These are phyloP conservation scores for Backusella circina DNA, from an alignment of 192 early-diverging fungal genomes.

Conservation along the genomic window DNA sequence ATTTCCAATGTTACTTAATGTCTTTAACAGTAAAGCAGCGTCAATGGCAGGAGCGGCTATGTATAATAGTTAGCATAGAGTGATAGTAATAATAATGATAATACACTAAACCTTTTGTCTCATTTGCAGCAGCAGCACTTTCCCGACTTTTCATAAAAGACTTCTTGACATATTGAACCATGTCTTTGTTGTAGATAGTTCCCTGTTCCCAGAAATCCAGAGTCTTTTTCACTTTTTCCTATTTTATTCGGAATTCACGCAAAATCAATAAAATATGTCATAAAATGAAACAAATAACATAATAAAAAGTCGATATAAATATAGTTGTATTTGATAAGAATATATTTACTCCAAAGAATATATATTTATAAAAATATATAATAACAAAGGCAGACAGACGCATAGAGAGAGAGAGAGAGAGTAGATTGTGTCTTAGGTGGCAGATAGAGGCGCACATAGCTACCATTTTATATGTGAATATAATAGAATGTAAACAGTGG, in stretches of 20 bases:
- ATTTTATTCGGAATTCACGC: slow-evolving; percentile 19
- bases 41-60: slow-evolving; percentile 1
- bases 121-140: not conserved
- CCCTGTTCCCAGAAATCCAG: slow-evolving; percentile 38
- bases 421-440: not conserved
- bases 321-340: not conserved
- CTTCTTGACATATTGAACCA: slow-evolving; percentile 24
- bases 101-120: slow-evolving; percentile 12
- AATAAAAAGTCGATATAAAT: not conserved
- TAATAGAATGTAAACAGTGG: not conserved
- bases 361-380: not conserved
- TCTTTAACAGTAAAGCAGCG: slow-evolving; percentile 9
- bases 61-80: not conserved
- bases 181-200: slow-evolving; percentile 28
- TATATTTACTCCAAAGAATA: not conserved
- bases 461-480: not conserved
- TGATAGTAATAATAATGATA: not conserved
- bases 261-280: slow-evolving; percentile 3
- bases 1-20: slow-evolving; percentile 9
- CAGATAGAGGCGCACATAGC: not conserved
- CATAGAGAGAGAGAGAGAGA: not conserved
- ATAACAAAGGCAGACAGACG: not conserved
- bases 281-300: not conserved
- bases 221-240: slow-evolving; percentile 41
- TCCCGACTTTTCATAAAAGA: slow-evolving; percentile 15